These are phyloP conservation scores for Yamadazyma epiphylla DNA, from an alignment of 1,139 yeast species.

Conservation along the genomic window DNA sequence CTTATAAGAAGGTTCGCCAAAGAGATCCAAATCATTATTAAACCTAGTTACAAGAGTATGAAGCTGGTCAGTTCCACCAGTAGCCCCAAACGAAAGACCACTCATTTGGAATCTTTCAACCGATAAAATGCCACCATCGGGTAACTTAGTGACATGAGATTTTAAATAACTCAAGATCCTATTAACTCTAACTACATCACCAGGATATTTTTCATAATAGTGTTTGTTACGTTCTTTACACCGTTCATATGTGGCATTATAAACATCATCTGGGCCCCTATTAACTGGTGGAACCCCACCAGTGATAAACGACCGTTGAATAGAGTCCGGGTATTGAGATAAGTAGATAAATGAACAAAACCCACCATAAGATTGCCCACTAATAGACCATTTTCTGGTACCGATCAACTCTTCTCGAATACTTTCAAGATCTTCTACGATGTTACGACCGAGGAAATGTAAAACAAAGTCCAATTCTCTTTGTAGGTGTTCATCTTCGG, in stretches of 20 bases:
- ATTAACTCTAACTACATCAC: slow-evolving; percentile 36
- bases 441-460: slow-evolving; percentile 50
- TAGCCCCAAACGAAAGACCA: slow-evolving; percentile 48
- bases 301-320: slow-evolving; percentile 42
- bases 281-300: slow-evolving; percentile 59
- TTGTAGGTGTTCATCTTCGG: slow-evolving; percentile 14
- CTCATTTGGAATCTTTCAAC: slow-evolving; percentile 51
- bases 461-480: slow-evolving; percentile 35
- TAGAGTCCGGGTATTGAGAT: slow-evolving; percentile 38
- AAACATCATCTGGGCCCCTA: slow-evolving; percentile 41
- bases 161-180: slow-evolving; percentile 33
- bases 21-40: slow-evolving; percentile 29
- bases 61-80: slow-evolving; percentile 46
- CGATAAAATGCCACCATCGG: slow-evolving; percentile 48
- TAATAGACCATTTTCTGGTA: slow-evolving; percentile 41
- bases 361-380: slow-evolving; percentile 61
- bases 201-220: slow-evolving; percentile 47
- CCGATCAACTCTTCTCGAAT: slow-evolving; percentile 37
- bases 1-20: slow-evolving; percentile 32
- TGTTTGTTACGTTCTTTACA: slow-evolving; percentile 46
- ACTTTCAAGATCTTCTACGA: slow-evolving; percentile 46
- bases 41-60: slow-evolving; percentile 41
- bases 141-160: slow-evolving; percentile 27
- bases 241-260: slow-evolving; percentile 41
- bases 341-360: slow-evolving; percentile 49